Conservation (phyloP, 257 asterid species). For the Gardenia jasminoides region DNA sequence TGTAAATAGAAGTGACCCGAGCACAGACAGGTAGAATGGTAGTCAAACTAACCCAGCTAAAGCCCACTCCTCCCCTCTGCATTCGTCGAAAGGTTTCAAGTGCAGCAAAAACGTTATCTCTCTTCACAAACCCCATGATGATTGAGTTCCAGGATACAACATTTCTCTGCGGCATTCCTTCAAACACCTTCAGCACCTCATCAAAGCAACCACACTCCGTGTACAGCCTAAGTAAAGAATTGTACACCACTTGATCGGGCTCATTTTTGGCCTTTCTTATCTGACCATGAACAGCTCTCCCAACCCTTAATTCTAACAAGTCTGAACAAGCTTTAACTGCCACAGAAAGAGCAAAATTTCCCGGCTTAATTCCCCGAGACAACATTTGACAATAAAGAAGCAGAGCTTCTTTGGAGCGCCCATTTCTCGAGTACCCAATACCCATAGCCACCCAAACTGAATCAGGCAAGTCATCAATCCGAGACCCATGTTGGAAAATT, state of each 20-base stretch:
- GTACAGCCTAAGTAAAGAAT: constrained; percentile 46
- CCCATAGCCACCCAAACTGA: constrained; percentile 51
- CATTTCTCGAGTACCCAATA: constrained; percentile 46
- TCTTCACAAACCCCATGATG: constrained; percentile 34
- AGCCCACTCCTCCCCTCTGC: constrained; percentile 42
- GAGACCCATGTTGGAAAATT: constrained; percentile 30
- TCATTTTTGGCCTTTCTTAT: constrained; percentile 29
- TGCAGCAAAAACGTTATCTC: constrained; percentile 40
- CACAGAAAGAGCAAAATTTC: constrained; percentile 40
- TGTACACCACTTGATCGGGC: constrained; percentile 53
- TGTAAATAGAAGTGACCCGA: constrained; percentile 32
- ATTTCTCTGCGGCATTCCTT: constrained; percentile 50
- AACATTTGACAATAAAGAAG: constrained; percentile 37
- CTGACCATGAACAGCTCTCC: constrained; percentile 44
- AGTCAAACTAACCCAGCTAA: constrained; percentile 49
- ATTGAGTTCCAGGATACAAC: constrained; percentile 47
- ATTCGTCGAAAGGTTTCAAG: constrained; percentile 40
- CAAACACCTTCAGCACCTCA: constrained; percentile 40
- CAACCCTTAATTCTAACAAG: constrained; percentile 26
- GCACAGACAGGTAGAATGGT: constrained; percentile 35
- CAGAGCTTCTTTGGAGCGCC: constrained; percentile 34
- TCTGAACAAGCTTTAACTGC: constrained; percentile 46
- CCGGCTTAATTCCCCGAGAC: constrained; percentile 25
- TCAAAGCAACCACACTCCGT: constrained; percentile 38
- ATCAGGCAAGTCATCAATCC: constrained; percentile 28